These are phyloP conservation scores for Colletotrichum chlorophyti DNA, from an alignment of 2,329 filamentous ascomycete genomes.

Conservation along the genomic window DNA sequence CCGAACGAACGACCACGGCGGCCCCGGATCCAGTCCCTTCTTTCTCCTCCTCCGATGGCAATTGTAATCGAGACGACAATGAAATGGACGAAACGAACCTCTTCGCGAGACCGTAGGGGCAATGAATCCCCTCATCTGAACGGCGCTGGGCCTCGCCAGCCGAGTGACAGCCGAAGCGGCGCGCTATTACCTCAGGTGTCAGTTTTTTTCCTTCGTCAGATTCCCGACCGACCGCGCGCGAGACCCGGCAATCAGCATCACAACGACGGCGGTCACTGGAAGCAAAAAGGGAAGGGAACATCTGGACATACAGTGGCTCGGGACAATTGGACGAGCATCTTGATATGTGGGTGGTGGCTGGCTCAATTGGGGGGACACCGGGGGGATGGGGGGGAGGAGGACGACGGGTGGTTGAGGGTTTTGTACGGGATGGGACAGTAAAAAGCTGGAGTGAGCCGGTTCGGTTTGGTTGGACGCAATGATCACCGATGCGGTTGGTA, in stretches of 20 bases:
- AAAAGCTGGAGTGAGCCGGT: constrained; percentile 30
- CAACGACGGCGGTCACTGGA: too few relatives aligned
- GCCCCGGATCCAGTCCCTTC: neutral
- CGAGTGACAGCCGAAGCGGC: constrained; percentile 58
- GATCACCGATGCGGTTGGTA: constrained; percentile 10
- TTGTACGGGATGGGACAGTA: constrained; percentile 30
- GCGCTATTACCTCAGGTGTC: constrained; percentile 42
- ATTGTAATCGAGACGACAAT: neutral
- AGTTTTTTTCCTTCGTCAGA: constrained; percentile 14
- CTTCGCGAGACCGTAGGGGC: constrained; percentile 66
- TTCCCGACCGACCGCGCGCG: neutral
- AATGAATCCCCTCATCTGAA: constrained; percentile 63
- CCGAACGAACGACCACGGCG: constrained; percentile 5
- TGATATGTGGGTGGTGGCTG: constrained; percentile 49
- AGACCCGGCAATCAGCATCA: neutral
- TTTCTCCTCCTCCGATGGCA: neutral
- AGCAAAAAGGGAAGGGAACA: constrained; percentile 35
- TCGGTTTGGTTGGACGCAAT: constrained; percentile 23
- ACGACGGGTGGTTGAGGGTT: constrained; percentile 30
- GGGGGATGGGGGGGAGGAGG: constrained; percentile 32
- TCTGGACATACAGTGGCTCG: constrained; percentile 64
- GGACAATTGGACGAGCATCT: constrained; percentile 63
- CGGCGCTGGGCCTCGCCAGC: constrained; percentile 51
- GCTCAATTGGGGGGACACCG: constrained; percentile 52
- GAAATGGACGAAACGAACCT: constrained; percentile 55